Conservation (phyloP, 805 yeast species). For the Metschnikowia kunwiensis region DNA sequence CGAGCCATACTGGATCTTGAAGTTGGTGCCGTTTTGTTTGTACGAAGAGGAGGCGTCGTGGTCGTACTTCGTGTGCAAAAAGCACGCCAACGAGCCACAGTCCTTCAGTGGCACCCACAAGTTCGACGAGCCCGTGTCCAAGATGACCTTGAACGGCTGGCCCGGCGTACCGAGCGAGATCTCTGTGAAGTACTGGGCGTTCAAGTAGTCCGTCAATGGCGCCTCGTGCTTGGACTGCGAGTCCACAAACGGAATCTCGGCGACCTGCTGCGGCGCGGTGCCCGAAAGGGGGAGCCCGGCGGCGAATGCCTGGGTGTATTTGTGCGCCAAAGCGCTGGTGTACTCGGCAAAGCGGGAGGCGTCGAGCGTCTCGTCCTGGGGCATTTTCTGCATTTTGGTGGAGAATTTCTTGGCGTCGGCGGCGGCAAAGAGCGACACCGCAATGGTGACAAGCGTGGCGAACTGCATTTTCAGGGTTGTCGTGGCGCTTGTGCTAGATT, state of each 20-base stretch:
- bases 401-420: slow-evolving; percentile 52
- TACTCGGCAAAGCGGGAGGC: slow-evolving; percentile 52
- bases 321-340: slow-evolving; percentile 55
- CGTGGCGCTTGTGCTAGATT: no score
- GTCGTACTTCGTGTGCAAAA: slow-evolving; percentile 87
- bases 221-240: slow-evolving; percentile 49
- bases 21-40: slow-evolving; percentile 81
- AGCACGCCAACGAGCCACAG: slow-evolving; percentile 93
- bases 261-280: slow-evolving; percentile 21
- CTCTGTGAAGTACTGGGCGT: slow-evolving; percentile 95
- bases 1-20: slow-evolving; percentile 86
- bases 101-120: slow-evolving; percentile 92
- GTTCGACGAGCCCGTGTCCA: slow-evolving; percentile 96
- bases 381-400: slow-evolving; percentile 57
- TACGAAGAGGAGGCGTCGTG: slow-evolving; percentile 79
- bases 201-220: slow-evolving; percentile 88
- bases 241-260: slow-evolving; percentile 19
- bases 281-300: slow-evolving; percentile 11
- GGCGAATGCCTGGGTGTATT: slow-evolving; percentile 53
- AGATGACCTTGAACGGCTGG: slow-evolving; percentile 86
- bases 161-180: slow-evolving; percentile 90
- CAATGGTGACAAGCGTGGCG: slow-evolving; percentile 42
- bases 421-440: slow-evolving; percentile 35
- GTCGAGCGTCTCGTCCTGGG: slow-evolving; percentile 54
- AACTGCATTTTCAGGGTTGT: slow-evolving; percentile 27